Base-by-base conservation (phyloP, 2,329 filamentous ascomycete genomes). In the Chrysoporthe austroafricana region DNA sequence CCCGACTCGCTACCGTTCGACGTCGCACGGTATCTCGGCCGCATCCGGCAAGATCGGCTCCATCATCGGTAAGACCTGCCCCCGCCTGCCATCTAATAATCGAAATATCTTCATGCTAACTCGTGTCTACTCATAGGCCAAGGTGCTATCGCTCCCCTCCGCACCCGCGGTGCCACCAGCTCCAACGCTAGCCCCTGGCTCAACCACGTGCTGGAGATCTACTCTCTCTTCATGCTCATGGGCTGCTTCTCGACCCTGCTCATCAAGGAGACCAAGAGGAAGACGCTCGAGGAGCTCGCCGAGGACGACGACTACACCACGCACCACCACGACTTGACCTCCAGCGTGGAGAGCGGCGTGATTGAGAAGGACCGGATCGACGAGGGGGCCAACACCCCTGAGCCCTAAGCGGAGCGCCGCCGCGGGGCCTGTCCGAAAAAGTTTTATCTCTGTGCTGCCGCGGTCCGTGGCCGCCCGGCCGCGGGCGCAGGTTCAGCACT, bases 161-260 rank as follows among this genome's bases (percentile, higher is more conserved):
- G 84, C 61, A 83, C 81, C 13, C 76, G 76, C 16, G 81, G 81
- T n/a, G 82, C 79, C 18, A 79, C 80, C 44, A 77, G 79, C 48
- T 71, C 64, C 2, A 79, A 81, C 70, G 71, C 76, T 18, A 74
- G 72, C 63, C 91, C 90, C 1, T 94, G 91, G 91, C 85, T 94
- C 77, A 84, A 93, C 79, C 91, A 93, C 77, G 90, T 93, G 52
- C 87, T 94, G 75, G 82, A 92, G 82, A 93, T 93, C 73, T 86
- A 85, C 74, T 90, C 90, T 6, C 82, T 92, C 39, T 93, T 94
- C 83, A 94, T 93, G 91, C 83, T 93, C 44, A 81, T 87, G 67
- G 91, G 91, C 66, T 82, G 87, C 79, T 84, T 90, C 75, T 91
- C 90, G 11, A 90, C 90, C 0, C 78, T 91, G 1, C 80, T 92